Evolutionary conservation across 495 filamentous ascomycete species (phyloP).

Genomic region (Penicillium alfredii): DNA sequence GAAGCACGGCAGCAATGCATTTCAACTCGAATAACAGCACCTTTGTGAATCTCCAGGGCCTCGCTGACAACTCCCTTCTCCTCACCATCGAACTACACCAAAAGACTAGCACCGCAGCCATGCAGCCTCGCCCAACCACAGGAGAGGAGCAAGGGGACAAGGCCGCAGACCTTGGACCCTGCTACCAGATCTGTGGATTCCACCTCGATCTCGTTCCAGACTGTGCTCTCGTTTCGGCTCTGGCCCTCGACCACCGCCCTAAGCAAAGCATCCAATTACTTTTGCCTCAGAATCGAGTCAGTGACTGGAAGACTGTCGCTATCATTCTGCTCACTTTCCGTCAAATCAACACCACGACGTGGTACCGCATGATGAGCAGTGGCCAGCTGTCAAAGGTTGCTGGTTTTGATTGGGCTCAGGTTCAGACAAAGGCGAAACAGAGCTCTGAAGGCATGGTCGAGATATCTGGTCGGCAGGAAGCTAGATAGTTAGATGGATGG

Average conservation of each 20-base stretch:
- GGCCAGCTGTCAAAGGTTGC: constrained; percentile 8
- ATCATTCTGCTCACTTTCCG: constrained; percentile 28
- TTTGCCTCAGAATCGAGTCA: constrained; percentile 17
- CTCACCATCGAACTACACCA: constrained; percentile 12
- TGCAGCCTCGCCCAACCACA: constrained; percentile 2
- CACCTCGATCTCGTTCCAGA: no score
- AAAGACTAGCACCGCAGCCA: not conserved
- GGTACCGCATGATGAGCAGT: constrained; percentile 16
- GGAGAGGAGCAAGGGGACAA: no score
- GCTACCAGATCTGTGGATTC: no score
- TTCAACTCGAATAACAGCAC: constrained; percentile 12
- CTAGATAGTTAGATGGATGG: no score
- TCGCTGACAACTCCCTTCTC: constrained; percentile 22
- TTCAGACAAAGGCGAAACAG: not conserved
- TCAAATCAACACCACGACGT: constrained; percentile 16
- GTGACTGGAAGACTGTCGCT: constrained; percentile 26
- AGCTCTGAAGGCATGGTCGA: no score
- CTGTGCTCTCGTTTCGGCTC: no score
- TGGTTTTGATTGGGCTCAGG: constrained; percentile 20
- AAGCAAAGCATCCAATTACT: constrained; percentile 18
- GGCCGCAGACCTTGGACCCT: no score
- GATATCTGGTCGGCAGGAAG: no score
- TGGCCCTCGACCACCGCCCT: constrained; percentile 7
- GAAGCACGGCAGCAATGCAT: constrained; percentile 6
- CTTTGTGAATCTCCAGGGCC: constrained; percentile 27